Base-by-base conservation (phyloP, 2,329 filamentous ascomycete species). In the Monilinia polystroma region DNA sequence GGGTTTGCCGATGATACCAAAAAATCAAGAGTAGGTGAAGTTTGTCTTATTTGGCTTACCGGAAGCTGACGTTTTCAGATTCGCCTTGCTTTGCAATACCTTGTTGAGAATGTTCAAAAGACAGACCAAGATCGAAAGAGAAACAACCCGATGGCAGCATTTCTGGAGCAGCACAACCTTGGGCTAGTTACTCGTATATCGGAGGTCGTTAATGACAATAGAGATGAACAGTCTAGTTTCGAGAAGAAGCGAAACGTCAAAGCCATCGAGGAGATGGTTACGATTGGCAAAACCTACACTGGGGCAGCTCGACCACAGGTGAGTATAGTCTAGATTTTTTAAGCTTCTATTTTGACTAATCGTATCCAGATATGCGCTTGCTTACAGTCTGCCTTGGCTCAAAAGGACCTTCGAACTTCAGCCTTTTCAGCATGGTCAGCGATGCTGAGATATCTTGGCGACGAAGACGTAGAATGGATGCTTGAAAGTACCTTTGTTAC, bases 401-500 rank as follows among this genome's bases (percentile, higher is more conserved):
- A 90, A 62, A 83, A 88, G 55, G 85, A 89, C 57, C 82, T 99
- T n/a, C 87, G 92, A 69, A 84, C 92, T 68, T 82, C 87, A 41
- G 91, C 93, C 2, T 93, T 98, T 73, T 86, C 85, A 4, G 92
- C 93, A 59, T 99, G 95, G 95, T 84, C 87, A 35, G 84, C 88
- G 11, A 88, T 99, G 79, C 84, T 98, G 23, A 84, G 80, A 38
- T 85, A 88, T 63, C 83, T 98, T 58, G 88, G 89, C 12, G 87
- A 89, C 66, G 89, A 93, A 32, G 93, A 97, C 74, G 83, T 97
- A 7, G 88, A 90, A 70, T 83, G 87, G 35, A 83, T 97, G 49
- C 81, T 98, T 11, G 93, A 97, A 75, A 93, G 94, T 67, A 96
- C 93, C 0, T 92, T 98, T 71, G 93, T 93, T 64, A 86, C 97